Base-by-base conservation (phyloP, 768 basidiomycete species). In the Leucocoprinus leucothites region DNA sequence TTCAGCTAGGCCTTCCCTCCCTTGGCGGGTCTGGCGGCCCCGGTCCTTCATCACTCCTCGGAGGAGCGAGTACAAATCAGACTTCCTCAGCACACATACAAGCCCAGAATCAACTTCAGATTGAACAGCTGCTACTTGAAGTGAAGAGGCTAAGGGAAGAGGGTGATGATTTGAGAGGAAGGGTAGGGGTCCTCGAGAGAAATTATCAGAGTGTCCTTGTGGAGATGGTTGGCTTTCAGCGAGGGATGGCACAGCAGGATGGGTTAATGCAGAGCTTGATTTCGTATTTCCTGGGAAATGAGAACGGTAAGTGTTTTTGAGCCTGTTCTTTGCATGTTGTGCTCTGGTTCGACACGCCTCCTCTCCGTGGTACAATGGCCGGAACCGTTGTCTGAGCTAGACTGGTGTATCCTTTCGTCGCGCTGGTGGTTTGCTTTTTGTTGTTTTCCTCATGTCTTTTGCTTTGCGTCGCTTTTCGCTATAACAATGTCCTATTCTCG, bases 181-280 rank as follows among this genome's bases (percentile, higher is more conserved):
- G 75, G 13, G 53, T 74, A 22, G 60, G 73, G 34, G 62, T 44
- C 14, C 60, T 76, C n/a, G 75, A 76, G 63, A 57, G 72, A 48
- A 72, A 69, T 43, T 74, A 74, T 51, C 69, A 74, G 58, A 71
- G 63, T 34, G 65, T 75, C 5, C 58, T 73, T 11, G 67, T 69
- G 19, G 71, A 74, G 47, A 68, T 76, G 63, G 70, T 69, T 9
- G 68, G 67, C 0, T 70, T 74, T 34, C 73, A 74, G 52, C 47
- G 73, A 35, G 68, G 68, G 6, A 69, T 72, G 82, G 88, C 87
- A 28, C 86, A 91, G 69, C 91, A 93, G 74, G 93, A 95, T 61
- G 83, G 82, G 40, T 67, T 93, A 52, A 86, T 91, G 82, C 87
- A 91, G 70, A 84, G 81, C 61, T 65, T 94, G 57, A 86, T 94